Conservation (phyloP, 306 rosid genomes). For the Vicia sativa region DNA sequence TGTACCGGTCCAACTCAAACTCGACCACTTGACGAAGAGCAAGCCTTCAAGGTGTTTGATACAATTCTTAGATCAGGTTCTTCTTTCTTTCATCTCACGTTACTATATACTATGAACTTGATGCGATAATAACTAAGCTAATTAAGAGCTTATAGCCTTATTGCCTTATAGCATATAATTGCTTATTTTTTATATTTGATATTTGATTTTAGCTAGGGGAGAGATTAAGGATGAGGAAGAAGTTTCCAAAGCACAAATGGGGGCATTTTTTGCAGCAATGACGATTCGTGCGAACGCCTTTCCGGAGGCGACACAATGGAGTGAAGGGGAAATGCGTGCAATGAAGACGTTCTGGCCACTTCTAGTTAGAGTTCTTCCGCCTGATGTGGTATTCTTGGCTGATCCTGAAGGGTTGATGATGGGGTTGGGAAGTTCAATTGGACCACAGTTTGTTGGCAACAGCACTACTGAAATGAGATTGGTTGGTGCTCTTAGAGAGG, state of each 20-base stretch:
- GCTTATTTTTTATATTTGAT: background rate
- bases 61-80: conserved; percentile 85
- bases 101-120: background rate
- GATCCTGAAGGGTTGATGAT: conserved; percentile 91
- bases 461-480: conserved; percentile 80
- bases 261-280: conserved; percentile 95
- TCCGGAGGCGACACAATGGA: conserved; percentile 97
- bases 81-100: background rate
- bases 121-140: background rate
- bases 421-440: conserved; percentile 79
- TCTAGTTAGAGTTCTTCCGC: conserved; percentile 75
- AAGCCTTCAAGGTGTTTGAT: conserved; percentile 82
- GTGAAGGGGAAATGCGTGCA: conserved; percentile 91
- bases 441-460: conserved; percentile 78
- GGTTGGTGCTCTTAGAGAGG: conserved; percentile 95
- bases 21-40: conserved; percentile 74
- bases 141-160: background rate
- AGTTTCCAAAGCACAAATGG: conserved; percentile 87
- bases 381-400: conserved; percentile 79
- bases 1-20: conserved; percentile 96
- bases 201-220: conserved; percentile 61
- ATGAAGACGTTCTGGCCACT: conserved; percentile 84
- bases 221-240: conserved; percentile 66
- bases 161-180: background rate
- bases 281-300: conserved; percentile 88